A percentile compares a stretch with the other conserved stretches of the same genome.
Conservation (phyloP, 163 green algal genomes). For the Coccomyxa subellipsoidea region DNA sequence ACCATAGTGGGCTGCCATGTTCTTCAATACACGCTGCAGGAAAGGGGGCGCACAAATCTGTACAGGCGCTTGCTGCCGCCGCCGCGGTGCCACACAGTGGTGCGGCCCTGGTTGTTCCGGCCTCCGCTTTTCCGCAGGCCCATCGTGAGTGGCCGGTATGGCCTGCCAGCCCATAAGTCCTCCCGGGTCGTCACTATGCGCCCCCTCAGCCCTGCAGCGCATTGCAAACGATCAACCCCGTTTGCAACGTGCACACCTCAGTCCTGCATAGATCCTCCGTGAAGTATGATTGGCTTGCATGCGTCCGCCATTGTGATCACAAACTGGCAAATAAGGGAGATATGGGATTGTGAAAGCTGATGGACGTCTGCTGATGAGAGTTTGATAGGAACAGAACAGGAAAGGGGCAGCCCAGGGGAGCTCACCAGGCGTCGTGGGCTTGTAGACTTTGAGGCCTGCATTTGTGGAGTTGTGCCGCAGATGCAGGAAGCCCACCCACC, state of each 20-base stretch:
- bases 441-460: slow-evolving; percentile 60
- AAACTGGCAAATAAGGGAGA: too few species aligned
- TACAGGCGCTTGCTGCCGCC: slow-evolving; percentile 75
- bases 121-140: slow-evolving; percentile 67
- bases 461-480: background rate
- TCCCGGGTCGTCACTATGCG: slow-evolving; percentile 58
- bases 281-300: too few species aligned
- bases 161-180: slow-evolving; percentile 77
- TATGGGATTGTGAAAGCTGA: too few species aligned
- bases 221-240: background rate
- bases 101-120: slow-evolving; percentile 71
- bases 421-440: slow-evolving; percentile 63
- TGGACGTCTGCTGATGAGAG: too few species aligned
- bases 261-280: too few species aligned
- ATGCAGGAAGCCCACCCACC: background rate
- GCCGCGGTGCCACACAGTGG: slow-evolving; percentile 73
- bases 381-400: background rate
- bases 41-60: slow-evolving; percentile 23
- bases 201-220: slow-evolving; percentile 38
- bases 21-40: too few species aligned
- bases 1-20: too few species aligned
- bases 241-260: too few species aligned
- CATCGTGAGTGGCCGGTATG: slow-evolving; percentile 67
- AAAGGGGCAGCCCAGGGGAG: background rate
- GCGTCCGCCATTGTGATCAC: too few species aligned